Conservation (phyloP, 495 filamentous ascomycete species). For the Penicillium diatomitis region DNA sequence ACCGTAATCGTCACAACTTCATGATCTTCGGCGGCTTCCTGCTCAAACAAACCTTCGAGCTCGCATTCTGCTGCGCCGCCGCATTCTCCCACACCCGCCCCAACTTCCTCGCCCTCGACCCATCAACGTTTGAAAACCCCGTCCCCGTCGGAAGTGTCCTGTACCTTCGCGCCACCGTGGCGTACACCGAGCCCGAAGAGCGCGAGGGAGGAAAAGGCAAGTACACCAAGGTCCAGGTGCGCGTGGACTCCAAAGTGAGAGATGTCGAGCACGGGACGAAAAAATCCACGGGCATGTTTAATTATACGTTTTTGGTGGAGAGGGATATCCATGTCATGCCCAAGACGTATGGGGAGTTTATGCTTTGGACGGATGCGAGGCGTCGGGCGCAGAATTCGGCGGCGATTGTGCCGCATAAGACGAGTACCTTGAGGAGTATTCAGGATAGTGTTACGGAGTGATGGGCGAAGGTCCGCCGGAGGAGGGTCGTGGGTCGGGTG, state of each 20-base stretch:
- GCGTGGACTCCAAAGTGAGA: conserved; percentile 67
- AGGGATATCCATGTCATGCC: conserved; percentile 68
- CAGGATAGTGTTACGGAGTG: conserved; percentile 41
- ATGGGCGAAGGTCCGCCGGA: background rate
- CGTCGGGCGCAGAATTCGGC: conserved; percentile 45
- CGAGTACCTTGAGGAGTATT: conserved; percentile 28
- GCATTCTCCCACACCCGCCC: conserved; percentile 66
- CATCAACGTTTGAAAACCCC: conserved; percentile 74
- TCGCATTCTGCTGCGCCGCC: conserved; percentile 83
- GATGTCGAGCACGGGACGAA: conserved; percentile 68
- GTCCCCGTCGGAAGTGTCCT: conserved; percentile 77
- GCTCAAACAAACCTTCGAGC: conserved; percentile 72
- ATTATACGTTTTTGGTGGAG: conserved; percentile 74
- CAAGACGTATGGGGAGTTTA: conserved; percentile 64
- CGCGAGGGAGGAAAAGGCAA: conserved; percentile 24
- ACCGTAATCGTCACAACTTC: conserved; percentile 77
- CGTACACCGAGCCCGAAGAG: conserved; percentile 63
- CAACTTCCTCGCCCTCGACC: conserved; percentile 70
- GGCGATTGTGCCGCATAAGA: conserved; percentile 24
- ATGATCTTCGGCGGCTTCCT: conserved; percentile 89
- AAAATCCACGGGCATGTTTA: conserved; percentile 74
- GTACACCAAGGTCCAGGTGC: conserved; percentile 63
- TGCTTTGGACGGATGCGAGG: conserved; percentile 70
- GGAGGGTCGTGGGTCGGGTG: background rate
- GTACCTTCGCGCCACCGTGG: conserved; percentile 68